phyloP scores from a whole-genome alignment of 768 basidiomycete species.

The Hericium erinaceus region DNA sequence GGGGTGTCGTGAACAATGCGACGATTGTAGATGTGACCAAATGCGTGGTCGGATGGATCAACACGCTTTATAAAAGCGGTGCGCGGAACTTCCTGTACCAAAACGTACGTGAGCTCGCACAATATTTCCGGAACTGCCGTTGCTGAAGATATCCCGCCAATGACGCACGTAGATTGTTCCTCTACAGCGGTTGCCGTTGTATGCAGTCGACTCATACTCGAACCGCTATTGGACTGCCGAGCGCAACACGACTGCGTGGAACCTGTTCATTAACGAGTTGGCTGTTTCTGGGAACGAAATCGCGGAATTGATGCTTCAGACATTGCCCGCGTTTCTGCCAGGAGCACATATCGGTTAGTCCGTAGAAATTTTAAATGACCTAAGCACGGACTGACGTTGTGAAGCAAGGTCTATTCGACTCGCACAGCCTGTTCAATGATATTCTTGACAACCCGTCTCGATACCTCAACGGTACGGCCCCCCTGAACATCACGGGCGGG shows the following conservation, averaged over 20 bases:
- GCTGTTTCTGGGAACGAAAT: slow-evolving; percentile 22
- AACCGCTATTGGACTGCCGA: slow-evolving; percentile 9
- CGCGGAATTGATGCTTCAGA: slow-evolving; percentile 18
- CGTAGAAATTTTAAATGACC: background rate
- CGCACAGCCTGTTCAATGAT: background rate
- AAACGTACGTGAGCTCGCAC: slow-evolving; percentile 14
- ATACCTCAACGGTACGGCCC: background rate
- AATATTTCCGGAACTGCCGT: background rate
- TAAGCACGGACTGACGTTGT: background rate
- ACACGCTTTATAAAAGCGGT: slow-evolving; percentile 43
- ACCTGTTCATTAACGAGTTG: slow-evolving; percentile 25
- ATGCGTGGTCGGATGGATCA: slow-evolving; percentile 55
- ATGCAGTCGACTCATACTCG: slow-evolving; percentile 23
- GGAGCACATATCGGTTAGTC: slow-evolving; percentile 49
- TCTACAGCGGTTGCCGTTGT: slow-evolving; percentile 21
- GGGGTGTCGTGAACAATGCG: slow-evolving; percentile 30
- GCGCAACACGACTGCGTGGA: slow-evolving; percentile 27
- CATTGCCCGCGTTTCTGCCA: slow-evolving; percentile 17
- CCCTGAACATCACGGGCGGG: slow-evolving; percentile 31
- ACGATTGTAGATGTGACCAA: slow-evolving; percentile 49
- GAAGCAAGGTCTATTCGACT: slow-evolving; percentile 16
- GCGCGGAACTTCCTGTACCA: slow-evolving; percentile 64
- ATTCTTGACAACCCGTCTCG: background rate
- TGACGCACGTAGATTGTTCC: slow-evolving; percentile 24
- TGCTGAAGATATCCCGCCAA: background rate